Conservation (phyloP, 352 stramenopile species). For the Phytophthora pini region DNA sequence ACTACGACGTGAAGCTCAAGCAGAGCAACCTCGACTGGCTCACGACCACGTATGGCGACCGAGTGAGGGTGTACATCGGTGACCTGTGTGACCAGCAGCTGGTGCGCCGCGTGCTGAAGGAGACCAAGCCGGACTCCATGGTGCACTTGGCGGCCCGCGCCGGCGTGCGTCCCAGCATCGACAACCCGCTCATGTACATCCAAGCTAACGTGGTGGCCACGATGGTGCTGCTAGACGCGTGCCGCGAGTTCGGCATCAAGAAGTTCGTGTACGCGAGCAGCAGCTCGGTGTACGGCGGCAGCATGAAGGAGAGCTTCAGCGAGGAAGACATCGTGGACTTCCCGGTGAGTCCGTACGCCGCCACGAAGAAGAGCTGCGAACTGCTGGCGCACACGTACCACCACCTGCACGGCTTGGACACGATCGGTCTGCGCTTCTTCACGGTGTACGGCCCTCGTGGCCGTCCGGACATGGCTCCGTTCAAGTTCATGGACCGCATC, state of each 20-base stretch:
- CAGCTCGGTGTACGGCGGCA: slow-evolving; percentile 96
- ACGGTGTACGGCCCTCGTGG: slow-evolving; percentile 97
- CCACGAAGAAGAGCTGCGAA: slow-evolving; percentile 98
- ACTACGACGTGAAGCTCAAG: slow-evolving; percentile 99
- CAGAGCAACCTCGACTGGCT: slow-evolving; percentile 94
- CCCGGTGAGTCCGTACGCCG: slow-evolving; percentile 96
- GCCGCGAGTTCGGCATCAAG: slow-evolving; percentile 85
- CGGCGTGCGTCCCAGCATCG: slow-evolving; percentile 97
- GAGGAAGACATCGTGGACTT: slow-evolving; percentile 92
- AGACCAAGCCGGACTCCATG: slow-evolving; percentile 85
- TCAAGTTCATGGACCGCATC: slow-evolving; percentile 98
- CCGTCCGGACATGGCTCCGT: slow-evolving; percentile 98
- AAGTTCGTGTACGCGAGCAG: slow-evolving; percentile 98
- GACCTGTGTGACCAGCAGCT: slow-evolving; percentile 96
- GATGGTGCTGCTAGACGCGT: slow-evolving; percentile 94
- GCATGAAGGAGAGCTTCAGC: slow-evolving; percentile 91
- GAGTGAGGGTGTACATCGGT: slow-evolving; percentile 85
- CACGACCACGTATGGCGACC: slow-evolving; percentile 51
- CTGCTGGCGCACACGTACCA: slow-evolving; percentile 98
- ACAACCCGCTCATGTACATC: slow-evolving; percentile 98
- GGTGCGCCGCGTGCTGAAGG: slow-evolving; percentile 90
- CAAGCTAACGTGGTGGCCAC: slow-evolving; percentile 97
- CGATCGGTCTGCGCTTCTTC: slow-evolving; percentile 98
- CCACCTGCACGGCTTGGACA: slow-evolving; percentile 95
- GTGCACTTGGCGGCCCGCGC: slow-evolving; percentile 97